Base-by-base conservation (phyloP, 2,329 filamentous ascomycete species). In the Exophiala dermatitidis region DNA sequence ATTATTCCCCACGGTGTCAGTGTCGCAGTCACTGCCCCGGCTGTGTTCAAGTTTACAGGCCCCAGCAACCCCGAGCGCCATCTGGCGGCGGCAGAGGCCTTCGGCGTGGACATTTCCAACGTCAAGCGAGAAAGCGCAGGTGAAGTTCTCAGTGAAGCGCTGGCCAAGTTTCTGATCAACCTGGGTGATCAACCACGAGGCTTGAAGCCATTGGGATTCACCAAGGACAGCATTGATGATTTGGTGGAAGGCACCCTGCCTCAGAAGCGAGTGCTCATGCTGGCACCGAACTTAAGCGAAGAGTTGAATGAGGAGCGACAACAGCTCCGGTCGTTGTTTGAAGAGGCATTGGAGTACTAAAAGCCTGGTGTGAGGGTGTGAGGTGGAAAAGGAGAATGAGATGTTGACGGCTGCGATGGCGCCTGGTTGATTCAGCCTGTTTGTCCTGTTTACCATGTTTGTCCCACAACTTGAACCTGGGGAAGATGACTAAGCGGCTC, bases 1-100 rank as follows among this genome's bases (percentile, higher is more conserved):
- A 86, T 98, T 64, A 97, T 98, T 65, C 93, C 93, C 0, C 93
- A 98, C 69, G 93, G 93, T 49, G 93, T 98, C 28, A 91, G 86
- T 1, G 93, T 98, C 1, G 93, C 90, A 2, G 91, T 97, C 4
- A 91, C 89, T 0, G 89, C 91, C 0, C 91, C 93, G 0, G 87
- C 91, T 0, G 91, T 97, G 1, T 98, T 97, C 79, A 83, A 82
- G 31, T 97, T 97, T 72, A 98, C 91, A 0, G 91, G 79, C 0
- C 79, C 91, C 1, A 93, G 88, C 1, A 97, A 97, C 66, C 93
- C 93, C 0, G 89, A 95, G 49, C 83, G 93, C 6, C 93, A 98
- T 73, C 74, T 98, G 34, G 82, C 84, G 3, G 93, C 91, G 0
- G 91, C 93, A 0, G 90, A 95, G 68, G 83, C 80, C 0, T 97